Evolutionary conservation across 257 asterid species (phyloP), one percentile per base, ranked within the genome.

Genomic region (Gentiana macrophylla): DNA sequence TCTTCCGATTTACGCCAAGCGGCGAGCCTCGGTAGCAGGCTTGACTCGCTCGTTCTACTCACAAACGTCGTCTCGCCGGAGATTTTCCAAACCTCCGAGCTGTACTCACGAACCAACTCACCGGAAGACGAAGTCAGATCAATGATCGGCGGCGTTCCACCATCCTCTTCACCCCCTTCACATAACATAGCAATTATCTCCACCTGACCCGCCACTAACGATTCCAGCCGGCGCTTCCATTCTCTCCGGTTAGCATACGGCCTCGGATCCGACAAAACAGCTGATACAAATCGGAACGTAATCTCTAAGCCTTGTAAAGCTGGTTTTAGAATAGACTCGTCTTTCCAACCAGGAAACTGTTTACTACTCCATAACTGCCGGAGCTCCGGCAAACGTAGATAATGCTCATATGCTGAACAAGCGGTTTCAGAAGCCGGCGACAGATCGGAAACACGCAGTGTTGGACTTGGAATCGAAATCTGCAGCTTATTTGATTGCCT

Each of bases 81-180:
- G 72, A 77, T 69, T 79, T 72, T 83, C 97, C 97, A 89, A 53
- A 89, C 97, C 85, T 85, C 97, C 35, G 94, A 79, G 70, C 97
- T 89, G 70, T 74, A 79, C 46, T 75, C 74, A 38, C 81, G 70
- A 50, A 76, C 55, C 79, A 85, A 54, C 2, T 62, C 74, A 4
- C 83, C 86, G 57, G 64, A 61, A 5, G 50, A 64, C 0, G 82
- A 67, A 0, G 77, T 71, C 57, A 85, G 73, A 67, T 89, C 94
- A 12, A 74, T 72, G 60, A 81, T 70, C 63, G 96, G 94, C 9
- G 79, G 79, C 37, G 82, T 72, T 4, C 79, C 94, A 13, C 82
- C 80, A 24, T 83, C 81, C 1, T 74, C 85, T 60, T 81, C 97
- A 0, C 73, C 90, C 0, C 79, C 94, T 62, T 84, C 96, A 55